phyloP scores from a whole-genome alignment of 805 yeast species.

The Yamadazyma sp. region DNA sequence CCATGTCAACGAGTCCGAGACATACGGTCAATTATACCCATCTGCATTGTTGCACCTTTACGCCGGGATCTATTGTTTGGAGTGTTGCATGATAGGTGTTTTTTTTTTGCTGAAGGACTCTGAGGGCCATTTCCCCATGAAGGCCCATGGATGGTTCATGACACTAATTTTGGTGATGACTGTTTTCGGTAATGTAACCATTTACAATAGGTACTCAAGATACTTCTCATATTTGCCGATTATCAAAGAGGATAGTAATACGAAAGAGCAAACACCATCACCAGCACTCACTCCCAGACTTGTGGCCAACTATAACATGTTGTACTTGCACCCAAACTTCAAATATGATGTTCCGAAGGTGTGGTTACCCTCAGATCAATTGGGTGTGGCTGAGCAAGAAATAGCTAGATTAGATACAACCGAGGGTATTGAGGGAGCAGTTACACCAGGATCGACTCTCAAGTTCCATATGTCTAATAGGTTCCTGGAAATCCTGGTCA shows the following conservation, averaged over 20 bases:
- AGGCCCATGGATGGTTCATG: conserved; percentile 53
- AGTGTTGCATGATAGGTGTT: conserved; percentile 73
- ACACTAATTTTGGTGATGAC: conserved; percentile 52
- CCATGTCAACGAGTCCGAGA: conserved; percentile 54
- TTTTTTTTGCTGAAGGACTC: conserved; percentile 60
- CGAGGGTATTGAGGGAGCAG: conserved; percentile 21
- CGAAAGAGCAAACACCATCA: neutral
- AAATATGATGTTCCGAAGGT: conserved; percentile 35
- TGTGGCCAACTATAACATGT: conserved; percentile 17
- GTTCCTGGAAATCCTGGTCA: conserved; percentile 19
- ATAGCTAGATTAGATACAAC: conserved; percentile 1
- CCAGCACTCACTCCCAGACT: neutral
- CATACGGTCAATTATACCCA: conserved; percentile 71
- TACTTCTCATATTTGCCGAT: conserved; percentile 32
- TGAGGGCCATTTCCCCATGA: conserved; percentile 43
- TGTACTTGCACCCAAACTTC: conserved; percentile 40
- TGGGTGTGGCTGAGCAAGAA: conserved; percentile 13
- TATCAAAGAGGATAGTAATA: neutral
- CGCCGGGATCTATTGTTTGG: conserved; percentile 79
- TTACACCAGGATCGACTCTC: conserved; percentile 27
- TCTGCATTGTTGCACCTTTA: conserved; percentile 73
- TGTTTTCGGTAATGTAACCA: conserved; percentile 53
- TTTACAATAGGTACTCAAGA: conserved; percentile 41
- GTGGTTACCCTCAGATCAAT: conserved; percentile 43
- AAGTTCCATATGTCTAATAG: conserved; percentile 14